Evolutionary conservation across 202 grass and related monocot species (phyloP), one percentile per base, ranked within the genome.

Genomic region (Carex arenaria): DNA sequence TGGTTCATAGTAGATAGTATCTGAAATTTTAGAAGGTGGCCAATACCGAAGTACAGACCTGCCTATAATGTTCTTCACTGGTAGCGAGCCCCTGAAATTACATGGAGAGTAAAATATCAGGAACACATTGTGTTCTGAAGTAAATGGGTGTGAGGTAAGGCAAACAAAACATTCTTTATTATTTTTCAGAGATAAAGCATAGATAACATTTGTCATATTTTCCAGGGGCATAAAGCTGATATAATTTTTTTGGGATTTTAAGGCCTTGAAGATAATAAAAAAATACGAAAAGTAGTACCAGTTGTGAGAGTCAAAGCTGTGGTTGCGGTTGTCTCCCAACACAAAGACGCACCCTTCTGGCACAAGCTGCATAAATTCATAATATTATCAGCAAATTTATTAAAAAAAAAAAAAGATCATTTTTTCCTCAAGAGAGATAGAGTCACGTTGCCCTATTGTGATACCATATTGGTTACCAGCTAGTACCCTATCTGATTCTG

Each of bases 281-380:
- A 56, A 55, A 19, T 15, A 12, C 15, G 38, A 36, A 53, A 77
- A 36, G 28, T 12, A 55, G 80, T 93, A 99, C 96, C 96, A 99
- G 79, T 96, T 84, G 86, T 99, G 96, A 85, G 96, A 99, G 81
- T 99, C 96, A 4, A 88, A 96, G 68, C 96, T 99, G 88, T 99
- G 82, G 75, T 99, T 99, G 47, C 96, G 90, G 73, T 99, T 99
- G 72, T 99, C 96, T 3, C 96, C 96, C 34, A 99, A 56, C 32
- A 99, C 96, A 72, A 99, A 99, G 59, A 99, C 96, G 38, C 74
- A 91, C n/a, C 96, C 91, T 88, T 88, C 59, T 63, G 96, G 93
- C 34, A 99, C 79, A 85, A 83, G 78, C 96, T 97, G 93, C 69
- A 72, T 43, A 20, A 84, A 68, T 23, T 47, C 36, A 59, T 20